These are phyloP conservation scores for Leccinum pseudoinsigne DNA, from an alignment of 1,284 basidiomycete species.

Conservation along the genomic window DNA sequence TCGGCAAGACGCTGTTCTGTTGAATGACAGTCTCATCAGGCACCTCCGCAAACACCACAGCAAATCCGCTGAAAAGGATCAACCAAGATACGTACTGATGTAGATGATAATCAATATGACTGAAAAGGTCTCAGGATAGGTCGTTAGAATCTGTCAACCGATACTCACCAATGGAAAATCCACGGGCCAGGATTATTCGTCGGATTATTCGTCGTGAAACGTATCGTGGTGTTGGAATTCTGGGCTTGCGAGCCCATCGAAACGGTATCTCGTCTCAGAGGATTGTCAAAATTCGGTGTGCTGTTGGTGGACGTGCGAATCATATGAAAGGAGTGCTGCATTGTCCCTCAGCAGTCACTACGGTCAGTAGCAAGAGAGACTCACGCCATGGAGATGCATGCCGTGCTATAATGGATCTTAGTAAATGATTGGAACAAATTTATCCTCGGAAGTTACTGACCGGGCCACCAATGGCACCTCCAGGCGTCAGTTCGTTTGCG, in stretches of 20 bases:
- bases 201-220: slow-evolving; percentile 30
- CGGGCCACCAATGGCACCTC: slow-evolving; percentile 35
- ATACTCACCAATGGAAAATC: slow-evolving; percentile 35
- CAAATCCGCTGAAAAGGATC: not conserved
- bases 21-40: slow-evolving; percentile 18
- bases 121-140: slow-evolving; percentile 9
- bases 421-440: not conserved
- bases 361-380: slow-evolving; percentile 1
- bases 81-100: slow-evolving; percentile 16
- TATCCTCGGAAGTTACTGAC: slow-evolving; percentile 28
- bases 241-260: slow-evolving; percentile 32
- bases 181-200: slow-evolving; percentile 30
- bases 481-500: slow-evolving; percentile 28
- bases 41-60: slow-evolving; percentile 25
- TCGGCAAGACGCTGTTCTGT: slow-evolving; percentile 20
- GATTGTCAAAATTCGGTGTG: slow-evolving; percentile 34
- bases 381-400: slow-evolving; percentile 37
- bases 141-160: not conserved
- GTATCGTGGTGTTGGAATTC: slow-evolving; percentile 32
- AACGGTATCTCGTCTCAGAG: slow-evolving; percentile 32
- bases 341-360: slow-evolving; percentile 2
- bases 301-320: slow-evolving; percentile 27
- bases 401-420: slow-evolving; percentile 27
- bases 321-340: slow-evolving; percentile 42
- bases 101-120: slow-evolving; percentile 35